A percentile compares a stretch with the other conserved stretches of the same genome.
These are phyloP conservation scores for Diplodia mutila DNA, from an alignment of 2,329 filamentous ascomycete genomes.

Conservation along the genomic window DNA sequence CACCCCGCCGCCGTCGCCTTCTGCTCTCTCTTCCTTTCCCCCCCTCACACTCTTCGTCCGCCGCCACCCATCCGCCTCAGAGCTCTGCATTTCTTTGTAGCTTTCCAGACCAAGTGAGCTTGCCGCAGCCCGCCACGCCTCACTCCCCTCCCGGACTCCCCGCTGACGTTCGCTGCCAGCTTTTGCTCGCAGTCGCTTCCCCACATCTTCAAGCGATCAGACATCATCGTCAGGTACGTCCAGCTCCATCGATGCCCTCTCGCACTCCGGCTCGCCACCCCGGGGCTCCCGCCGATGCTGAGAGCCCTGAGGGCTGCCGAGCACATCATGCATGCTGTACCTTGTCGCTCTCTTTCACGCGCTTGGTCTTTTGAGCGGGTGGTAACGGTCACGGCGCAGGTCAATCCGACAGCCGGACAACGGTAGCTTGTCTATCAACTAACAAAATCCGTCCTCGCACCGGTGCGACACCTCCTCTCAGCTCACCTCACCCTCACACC, in stretches of 20 bases:
- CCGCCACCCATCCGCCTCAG: conserved; percentile 44
- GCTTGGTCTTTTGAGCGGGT: neutral
- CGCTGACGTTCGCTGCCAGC: conserved; percentile 32
- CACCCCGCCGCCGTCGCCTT: conserved; percentile 28
- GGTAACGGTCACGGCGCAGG: conserved; percentile 17
- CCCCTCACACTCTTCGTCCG: conserved; percentile 44
- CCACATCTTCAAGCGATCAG: conserved; percentile 42
- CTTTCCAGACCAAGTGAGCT: conserved; percentile 42
- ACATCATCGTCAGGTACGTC: conserved; percentile 46
- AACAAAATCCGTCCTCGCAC: conserved; percentile 23
- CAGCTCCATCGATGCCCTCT: neutral
- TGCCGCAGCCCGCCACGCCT: neutral
- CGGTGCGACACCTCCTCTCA: conserved; percentile 19
- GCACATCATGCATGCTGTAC: neutral
- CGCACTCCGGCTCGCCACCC: conserved; percentile 11
- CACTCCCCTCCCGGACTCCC: neutral
- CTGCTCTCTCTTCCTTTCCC: conserved; percentile 32
- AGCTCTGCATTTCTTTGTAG: conserved; percentile 50
- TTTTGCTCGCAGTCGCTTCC: conserved; percentile 45
- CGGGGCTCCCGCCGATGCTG: neutral
- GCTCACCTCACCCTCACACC: neutral
- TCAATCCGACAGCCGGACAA: conserved; percentile 23
- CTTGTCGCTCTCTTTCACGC: neutral
- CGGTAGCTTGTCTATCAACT: conserved; percentile 27
- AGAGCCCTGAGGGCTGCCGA: neutral